Evolutionary conservation across 2,329 filamentous ascomycete genomes (phyloP), one percentile per base, ranked within the genome.

Genomic region (Laburnicola sp.): DNA sequence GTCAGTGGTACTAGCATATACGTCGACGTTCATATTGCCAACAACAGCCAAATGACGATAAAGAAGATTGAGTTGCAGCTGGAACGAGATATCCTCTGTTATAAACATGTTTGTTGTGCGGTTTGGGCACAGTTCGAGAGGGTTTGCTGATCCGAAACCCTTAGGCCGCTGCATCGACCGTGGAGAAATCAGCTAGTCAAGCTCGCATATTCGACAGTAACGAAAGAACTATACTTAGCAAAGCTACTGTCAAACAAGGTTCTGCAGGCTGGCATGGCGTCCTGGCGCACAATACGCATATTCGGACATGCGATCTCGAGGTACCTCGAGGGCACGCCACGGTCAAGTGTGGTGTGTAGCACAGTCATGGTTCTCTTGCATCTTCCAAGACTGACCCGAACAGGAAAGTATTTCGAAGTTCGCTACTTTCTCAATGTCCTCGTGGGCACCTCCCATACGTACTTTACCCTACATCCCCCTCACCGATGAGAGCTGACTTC

Each of bases 1-100:
- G 78, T 83, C 47, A 82, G 79, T 56, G 80, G 80, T 11, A 79
- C 78, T 22, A 78, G 72, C 56, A 77, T 82, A 30, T 82, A 82
- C 53, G 76, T 80, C 11, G 80, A 83, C 55, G 72, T 82, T 2
- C 78, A 81, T 48, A 70, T 82, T 32, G 68, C 70, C 35, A 82
- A 82, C 59, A 75, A 74, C 36, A 80, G 75, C 53, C 74, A 74
- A 28, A 82, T 79, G 58, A 66, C 63, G 0, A 70, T 82, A 48
- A 80, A 75, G 56, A 78, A 73, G 48, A 71, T 82, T 26, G 79
- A 82, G 48, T 61, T 82, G 32, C 77, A 79, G 39, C 60, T 82
- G 26, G 80, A 82, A 63, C 74, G 78, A 50, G 73, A 78, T 42
- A 75, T 80, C 41, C 68, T 80, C 6, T 78, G 73, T 58, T 80